phyloP scores from a whole-genome alignment of 257 asterid species.

The Verbascum thapsus region DNA sequence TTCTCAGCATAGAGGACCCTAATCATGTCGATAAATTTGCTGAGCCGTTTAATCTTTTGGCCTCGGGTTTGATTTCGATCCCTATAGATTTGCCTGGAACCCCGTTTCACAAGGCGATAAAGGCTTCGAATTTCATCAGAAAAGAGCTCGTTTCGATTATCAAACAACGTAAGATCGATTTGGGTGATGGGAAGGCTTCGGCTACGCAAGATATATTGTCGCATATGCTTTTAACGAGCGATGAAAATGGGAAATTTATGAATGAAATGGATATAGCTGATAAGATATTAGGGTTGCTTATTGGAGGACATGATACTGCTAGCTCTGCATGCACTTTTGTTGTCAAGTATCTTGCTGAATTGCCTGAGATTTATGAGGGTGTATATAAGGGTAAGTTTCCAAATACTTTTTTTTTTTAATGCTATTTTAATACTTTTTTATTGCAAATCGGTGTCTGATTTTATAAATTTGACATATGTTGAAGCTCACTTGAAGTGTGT shows the following conservation, averaged over 20 bases:
- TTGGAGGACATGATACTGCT: constrained; percentile 69
- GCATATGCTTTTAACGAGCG: constrained; percentile 56
- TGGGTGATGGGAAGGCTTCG: constrained; percentile 47
- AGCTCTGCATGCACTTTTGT: constrained; percentile 63
- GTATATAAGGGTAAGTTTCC: constrained; percentile 52
- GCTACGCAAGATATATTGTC: constrained; percentile 60
- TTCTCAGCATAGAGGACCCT: constrained; percentile 58
- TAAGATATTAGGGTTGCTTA: constrained; percentile 58
- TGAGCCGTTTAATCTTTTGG: constrained; percentile 51
- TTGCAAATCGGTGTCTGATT: too few species aligned
- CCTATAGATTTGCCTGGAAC: constrained; percentile 62
- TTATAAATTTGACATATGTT: too few species aligned
- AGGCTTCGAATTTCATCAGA: constrained; percentile 48
- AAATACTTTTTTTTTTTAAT: too few species aligned
- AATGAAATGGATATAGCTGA: constrained; percentile 53
- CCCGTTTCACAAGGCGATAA: constrained; percentile 51
- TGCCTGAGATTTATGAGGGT: constrained; percentile 52
- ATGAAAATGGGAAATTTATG: constrained; percentile 61
- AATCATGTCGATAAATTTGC: constrained; percentile 45
- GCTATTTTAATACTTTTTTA: too few species aligned
- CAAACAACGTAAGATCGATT: constrained; percentile 48
- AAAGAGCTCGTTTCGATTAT: constrained; percentile 46
- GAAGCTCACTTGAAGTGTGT: too few species aligned
- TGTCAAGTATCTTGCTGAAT: constrained; percentile 60
- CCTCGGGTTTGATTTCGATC: constrained; percentile 51